phyloP scores from a whole-genome alignment of 1,139 yeast genomes.

The Blastobotrys capitulatus region DNA sequence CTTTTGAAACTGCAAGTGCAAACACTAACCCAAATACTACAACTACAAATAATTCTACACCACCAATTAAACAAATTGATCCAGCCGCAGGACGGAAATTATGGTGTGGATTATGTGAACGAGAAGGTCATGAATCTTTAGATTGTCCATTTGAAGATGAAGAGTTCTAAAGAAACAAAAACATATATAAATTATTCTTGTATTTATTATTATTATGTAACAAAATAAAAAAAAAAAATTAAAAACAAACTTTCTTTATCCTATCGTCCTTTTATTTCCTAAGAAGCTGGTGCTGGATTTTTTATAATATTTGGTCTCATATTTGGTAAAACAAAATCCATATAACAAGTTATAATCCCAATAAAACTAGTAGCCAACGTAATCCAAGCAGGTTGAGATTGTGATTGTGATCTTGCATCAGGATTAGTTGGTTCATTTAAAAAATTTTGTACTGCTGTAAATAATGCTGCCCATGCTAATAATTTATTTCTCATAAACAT shows the following conservation, averaged over 20 bases:
- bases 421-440: conserved; percentile 45
- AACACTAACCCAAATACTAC: not conserved
- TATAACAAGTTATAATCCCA: conserved; percentile 32
- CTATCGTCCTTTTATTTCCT: too few relatives aligned
- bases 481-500: conserved; percentile 47
- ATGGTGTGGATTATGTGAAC: conserved; percentile 93
- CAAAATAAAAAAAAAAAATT: not conserved
- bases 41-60: not conserved
- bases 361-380: conserved; percentile 29
- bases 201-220: not conserved
- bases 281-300: conserved; percentile 11
- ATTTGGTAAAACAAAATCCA: conserved; percentile 34
- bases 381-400: conserved; percentile 32
- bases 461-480: conserved; percentile 53
- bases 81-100: conserved; percentile 67
- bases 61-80: conserved; percentile 40
- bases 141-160: conserved; percentile 83
- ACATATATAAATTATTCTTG: not conserved
- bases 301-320: conserved; percentile 19
- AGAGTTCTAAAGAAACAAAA: conserved; percentile 11
- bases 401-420: conserved; percentile 14
- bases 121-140: conserved; percentile 78
- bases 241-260: not conserved
- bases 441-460: conserved; percentile 47
- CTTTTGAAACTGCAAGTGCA: conserved; percentile 5